Evolutionary conservation across 2,329 filamentous ascomycete species (phyloP).

Genomic region (Venturiaceae sp.): DNA sequence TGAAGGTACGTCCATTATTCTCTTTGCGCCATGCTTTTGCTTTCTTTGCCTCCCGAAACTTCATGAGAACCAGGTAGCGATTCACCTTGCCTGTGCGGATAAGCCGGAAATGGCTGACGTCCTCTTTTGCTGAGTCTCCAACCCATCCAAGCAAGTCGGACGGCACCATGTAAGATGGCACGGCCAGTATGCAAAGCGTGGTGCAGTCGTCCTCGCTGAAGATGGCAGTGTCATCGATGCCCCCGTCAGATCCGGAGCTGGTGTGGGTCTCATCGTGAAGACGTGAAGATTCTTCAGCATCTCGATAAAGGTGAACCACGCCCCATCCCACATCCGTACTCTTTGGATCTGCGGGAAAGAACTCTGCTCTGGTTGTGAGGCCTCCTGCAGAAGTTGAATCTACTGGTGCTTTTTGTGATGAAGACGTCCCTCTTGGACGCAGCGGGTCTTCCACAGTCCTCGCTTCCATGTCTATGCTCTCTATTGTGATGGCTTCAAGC

Average conservation of each 20-base stretch:
- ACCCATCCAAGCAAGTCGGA: slow-evolving; percentile 87
- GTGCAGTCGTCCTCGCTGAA: slow-evolving; percentile 60
- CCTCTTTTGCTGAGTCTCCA: slow-evolving; percentile 73
- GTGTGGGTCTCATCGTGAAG: slow-evolving; percentile 39
- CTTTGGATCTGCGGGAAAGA: slow-evolving; percentile 57
- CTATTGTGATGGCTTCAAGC: slow-evolving; percentile 67
- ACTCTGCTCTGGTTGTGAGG: slow-evolving; percentile 73
- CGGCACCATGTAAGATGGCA: slow-evolving; percentile 87
- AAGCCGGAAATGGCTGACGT: slow-evolving; percentile 90
- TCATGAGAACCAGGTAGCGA: slow-evolving; percentile 91
- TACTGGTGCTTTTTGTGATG: slow-evolving; percentile 35
- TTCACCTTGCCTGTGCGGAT: slow-evolving; percentile 83
- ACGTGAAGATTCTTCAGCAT: slow-evolving; percentile 62
- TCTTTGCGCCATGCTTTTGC: slow-evolving; percentile 73
- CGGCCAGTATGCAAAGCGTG: slow-evolving; percentile 85
- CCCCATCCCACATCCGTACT: slow-evolving; percentile 82
- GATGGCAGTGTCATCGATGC: slow-evolving; percentile 7
- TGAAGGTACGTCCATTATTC: slow-evolving; percentile 91
- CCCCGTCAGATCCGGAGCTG: slow-evolving; percentile 15
- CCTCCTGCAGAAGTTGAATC: slow-evolving; percentile 42
- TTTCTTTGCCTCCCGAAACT: slow-evolving; percentile 67
- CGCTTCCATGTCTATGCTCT: slow-evolving; percentile 66
- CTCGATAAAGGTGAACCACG: slow-evolving; percentile 86
- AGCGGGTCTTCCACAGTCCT: slow-evolving; percentile 17
- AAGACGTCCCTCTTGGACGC: slow-evolving; percentile 18